phyloP scores from a whole-genome alignment of 2,329 filamentous ascomycete species.

The Colletotrichum noveboracense region DNA sequence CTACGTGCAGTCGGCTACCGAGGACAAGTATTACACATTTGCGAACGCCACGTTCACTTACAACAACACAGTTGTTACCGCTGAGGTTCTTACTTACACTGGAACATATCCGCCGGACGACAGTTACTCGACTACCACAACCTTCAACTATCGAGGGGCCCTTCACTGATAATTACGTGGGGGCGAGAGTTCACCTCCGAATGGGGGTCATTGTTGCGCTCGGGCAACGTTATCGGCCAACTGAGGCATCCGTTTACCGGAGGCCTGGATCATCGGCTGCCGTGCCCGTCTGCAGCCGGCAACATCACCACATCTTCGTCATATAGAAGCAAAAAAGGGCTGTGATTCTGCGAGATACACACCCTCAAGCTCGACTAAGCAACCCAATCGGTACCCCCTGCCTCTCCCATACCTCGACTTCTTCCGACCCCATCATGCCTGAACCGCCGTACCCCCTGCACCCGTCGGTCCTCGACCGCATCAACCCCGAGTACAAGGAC shows the following conservation, averaged over 20 bases:
- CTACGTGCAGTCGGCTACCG: background rate
- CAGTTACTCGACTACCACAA: background rate
- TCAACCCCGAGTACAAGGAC: constrained; percentile 55
- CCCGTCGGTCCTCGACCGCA: constrained; percentile 32
- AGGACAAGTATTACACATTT: background rate
- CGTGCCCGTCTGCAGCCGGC: background rate
- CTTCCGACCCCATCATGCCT: background rate
- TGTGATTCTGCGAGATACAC: background rate
- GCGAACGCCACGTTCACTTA: background rate
- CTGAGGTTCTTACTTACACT: background rate
- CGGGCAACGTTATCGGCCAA: background rate
- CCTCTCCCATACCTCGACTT: background rate
- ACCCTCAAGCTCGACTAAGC: background rate
- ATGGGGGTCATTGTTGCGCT: background rate
- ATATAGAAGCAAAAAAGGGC: background rate
- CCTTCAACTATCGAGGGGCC: background rate
- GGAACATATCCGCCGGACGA: background rate
- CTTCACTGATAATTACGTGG: background rate
- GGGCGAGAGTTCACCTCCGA: background rate
- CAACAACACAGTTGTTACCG: background rate
- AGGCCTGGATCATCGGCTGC: background rate
- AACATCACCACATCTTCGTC: background rate
- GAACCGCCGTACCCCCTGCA: constrained; percentile 34
- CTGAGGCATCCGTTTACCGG: background rate
- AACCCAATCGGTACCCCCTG: background rate